Evolutionary conservation across 768 basidiomycete genomes (phyloP), one percentile per base, ranked within the genome.

Genomic region (Mycena rebaudengoi): DNA sequence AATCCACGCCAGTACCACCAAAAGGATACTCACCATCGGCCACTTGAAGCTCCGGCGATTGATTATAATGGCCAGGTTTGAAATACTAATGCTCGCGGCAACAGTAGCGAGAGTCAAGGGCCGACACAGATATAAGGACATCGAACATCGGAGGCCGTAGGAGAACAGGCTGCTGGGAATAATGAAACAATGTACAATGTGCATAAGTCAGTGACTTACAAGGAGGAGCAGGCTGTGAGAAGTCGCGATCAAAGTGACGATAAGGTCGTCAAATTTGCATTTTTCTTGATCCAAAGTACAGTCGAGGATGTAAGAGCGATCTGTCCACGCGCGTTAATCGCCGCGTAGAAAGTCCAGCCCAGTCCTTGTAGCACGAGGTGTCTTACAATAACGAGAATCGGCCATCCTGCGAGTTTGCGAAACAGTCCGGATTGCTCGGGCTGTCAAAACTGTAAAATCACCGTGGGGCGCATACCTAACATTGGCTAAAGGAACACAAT

Each of bases 141-240:
- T 28, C 0, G 59, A 50, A 0, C 41, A 21, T 1, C 59, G 59
- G 10, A 60, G n/a, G 3, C 32, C 49, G n/a, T 52, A 44, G 1
- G 59, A 60, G 29, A 60, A 60, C 0, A 60, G 14, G 28, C 49
- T 60, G 14, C n/a, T n/a, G n/a, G n/a, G n/a, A n/a, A n/a, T n/a
- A n/a, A n/a, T n/a, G n/a, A n/a, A n/a, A n/a, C n/a, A n/a, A n/a
- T n/a, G n/a, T n/a, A n/a, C n/a, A n/a, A n/a, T n/a, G n/a, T n/a
- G n/a, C n/a, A n/a, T n/a, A n/a, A n/a, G n/a, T n/a, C n/a, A n/a
- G n/a, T n/a, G 2, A 33, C 25, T 3, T 11, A 58, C 56, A 58
- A 58, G 7, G 45, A 28, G 6, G 56, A 48, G 14, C 10, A 39
- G 1, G 14, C 18, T 0, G 56, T 35, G n/a, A 58, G 56, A 1